Evolutionary conservation across 805 yeast species (phyloP).

Genomic region (Candida berthetii): DNA sequence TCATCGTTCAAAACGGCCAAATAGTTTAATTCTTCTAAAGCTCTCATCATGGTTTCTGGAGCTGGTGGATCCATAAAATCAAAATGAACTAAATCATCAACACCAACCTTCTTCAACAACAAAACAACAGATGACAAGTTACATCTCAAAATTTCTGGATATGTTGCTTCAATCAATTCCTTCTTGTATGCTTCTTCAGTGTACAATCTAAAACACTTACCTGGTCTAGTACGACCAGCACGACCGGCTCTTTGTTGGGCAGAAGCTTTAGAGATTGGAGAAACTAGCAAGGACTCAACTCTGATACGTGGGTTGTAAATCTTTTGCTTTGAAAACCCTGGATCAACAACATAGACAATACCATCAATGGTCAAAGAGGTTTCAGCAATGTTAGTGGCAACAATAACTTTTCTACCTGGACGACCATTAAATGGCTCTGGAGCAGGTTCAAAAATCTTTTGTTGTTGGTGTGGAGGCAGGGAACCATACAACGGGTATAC

Average conservation of each 20-base stretch:
- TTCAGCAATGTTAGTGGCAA: conserved; percentile 95
- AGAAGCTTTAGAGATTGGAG: conserved; percentile 95
- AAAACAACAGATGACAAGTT: conserved; percentile 88
- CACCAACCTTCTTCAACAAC: conserved; percentile 88
- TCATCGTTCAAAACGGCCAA: conserved; percentile 86
- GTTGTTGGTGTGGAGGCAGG: conserved; percentile 93
- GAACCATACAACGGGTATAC: conserved; percentile 97
- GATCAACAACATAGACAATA: conserved; percentile 94
- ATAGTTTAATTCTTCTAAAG: conserved; percentile 90
- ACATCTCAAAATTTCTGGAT: conserved; percentile 91
- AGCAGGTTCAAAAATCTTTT: conserved; percentile 88
- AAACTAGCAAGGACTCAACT: conserved; percentile 88
- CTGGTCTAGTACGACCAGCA: conserved; percentile 99
- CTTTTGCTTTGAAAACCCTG: conserved; percentile 95
- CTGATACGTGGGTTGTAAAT: conserved; percentile 95
- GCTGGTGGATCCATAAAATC: conserved; percentile 99
- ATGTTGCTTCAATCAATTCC: conserved; percentile 90
- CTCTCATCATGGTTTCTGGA: conserved; percentile 99
- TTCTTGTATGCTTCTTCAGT: conserved; percentile 95
- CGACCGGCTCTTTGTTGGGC: conserved; percentile 99
- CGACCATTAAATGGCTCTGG: conserved; percentile 68
- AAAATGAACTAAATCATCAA: conserved; percentile 94
- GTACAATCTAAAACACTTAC: conserved; percentile 93
- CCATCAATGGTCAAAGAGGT: conserved; percentile 97
- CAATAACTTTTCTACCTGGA: conserved; percentile 92